Percentiles rank a stretch among this genome's conserved stretches.
Evolutionary conservation across 345 rosid species (phyloP).

Genomic region (Lepidium aucheri): DNA sequence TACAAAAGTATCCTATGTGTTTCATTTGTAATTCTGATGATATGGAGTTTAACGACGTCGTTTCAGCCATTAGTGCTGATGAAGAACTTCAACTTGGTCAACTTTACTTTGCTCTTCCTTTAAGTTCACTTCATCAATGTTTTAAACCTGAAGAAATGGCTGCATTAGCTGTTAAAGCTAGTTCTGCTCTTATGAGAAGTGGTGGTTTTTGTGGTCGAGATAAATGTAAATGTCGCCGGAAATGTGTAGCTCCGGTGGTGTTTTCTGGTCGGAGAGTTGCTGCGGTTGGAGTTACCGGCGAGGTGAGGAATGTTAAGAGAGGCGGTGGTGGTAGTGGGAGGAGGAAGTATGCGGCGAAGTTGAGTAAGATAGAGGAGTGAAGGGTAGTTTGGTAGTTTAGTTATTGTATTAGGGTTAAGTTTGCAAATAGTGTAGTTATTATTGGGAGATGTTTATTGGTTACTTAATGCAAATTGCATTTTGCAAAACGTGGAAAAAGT

Average conservation of each 20-base stretch:
- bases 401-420: constrained; percentile 1
- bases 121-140: constrained; percentile 45
- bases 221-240: constrained; percentile 42
- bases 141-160: constrained; percentile 87
- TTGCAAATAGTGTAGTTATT: constrained; percentile 24
- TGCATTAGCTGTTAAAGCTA: constrained; percentile 97
- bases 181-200: constrained; percentile 50
- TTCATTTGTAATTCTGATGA: constrained; percentile 96
- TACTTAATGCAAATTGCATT: constrained; percentile 1
- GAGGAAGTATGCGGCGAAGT: constrained; percentile 42
- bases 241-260: constrained; percentile 26
- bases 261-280: constrained; percentile 22
- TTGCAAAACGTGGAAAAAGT: constrained; percentile 4
- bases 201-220: constrained; percentile 26
- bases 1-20: constrained; percentile 42
- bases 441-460: neutral
- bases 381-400: constrained; percentile 25
- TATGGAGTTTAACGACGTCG: constrained; percentile 80
- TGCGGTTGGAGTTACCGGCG: neutral
- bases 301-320: constrained; percentile 2
- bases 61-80: constrained; percentile 47
- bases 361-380: constrained; percentile 69
- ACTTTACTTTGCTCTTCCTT: constrained; percentile 74
- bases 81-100: constrained; percentile 81
- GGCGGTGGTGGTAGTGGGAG: constrained; percentile 27